phyloP scores from a whole-genome alignment of 2,329 filamentous ascomycete species.

The Fusarium neocosmosporiellum region DNA sequence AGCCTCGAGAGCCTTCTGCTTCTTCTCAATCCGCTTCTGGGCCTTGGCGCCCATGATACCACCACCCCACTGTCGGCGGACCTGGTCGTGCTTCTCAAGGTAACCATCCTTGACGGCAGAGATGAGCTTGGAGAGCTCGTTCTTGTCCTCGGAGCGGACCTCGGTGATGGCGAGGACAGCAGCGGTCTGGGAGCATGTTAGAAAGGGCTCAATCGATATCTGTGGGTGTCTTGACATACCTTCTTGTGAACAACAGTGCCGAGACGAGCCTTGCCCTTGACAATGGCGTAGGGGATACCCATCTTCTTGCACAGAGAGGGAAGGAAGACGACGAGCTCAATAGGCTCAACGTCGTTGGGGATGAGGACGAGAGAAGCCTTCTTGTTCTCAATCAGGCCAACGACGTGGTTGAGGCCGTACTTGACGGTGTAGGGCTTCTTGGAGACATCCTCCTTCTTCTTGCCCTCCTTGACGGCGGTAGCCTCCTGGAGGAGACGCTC shows the following conservation, averaged over 20 bases:
- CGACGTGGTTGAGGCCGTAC: conserved; percentile 99
- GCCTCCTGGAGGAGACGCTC: conserved; percentile 99
- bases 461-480: conserved; percentile 96
- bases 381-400: conserved; percentile 98
- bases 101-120: conserved; percentile 98
- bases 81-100: conserved; percentile 93
- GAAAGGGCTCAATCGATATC: conserved; percentile 15
- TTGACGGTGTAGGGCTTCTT: conserved; percentile 99
- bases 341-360: conserved; percentile 99
- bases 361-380: conserved; percentile 98
- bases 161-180: conserved; percentile 96
- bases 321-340: conserved; percentile 99
- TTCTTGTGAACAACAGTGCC: conserved; percentile 99
- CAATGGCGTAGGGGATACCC: conserved; percentile 98
- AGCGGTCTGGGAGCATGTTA: conserved; percentile 78
- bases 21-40: conserved; percentile 80
- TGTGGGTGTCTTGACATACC: conserved; percentile 59
- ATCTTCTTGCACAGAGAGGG: conserved; percentile 99
- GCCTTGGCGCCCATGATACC: conserved; percentile 99
- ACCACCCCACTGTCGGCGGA: conserved; percentile 96
- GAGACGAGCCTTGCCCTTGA: conserved; percentile 99
- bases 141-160: conserved; percentile 98
- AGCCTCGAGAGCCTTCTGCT: conserved; percentile 90
- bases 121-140: conserved; percentile 95
- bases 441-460: conserved; percentile 99